Base-by-base conservation (phyloP, 352 stramenopile genomes). In the Pythium chondricola region DNA sequence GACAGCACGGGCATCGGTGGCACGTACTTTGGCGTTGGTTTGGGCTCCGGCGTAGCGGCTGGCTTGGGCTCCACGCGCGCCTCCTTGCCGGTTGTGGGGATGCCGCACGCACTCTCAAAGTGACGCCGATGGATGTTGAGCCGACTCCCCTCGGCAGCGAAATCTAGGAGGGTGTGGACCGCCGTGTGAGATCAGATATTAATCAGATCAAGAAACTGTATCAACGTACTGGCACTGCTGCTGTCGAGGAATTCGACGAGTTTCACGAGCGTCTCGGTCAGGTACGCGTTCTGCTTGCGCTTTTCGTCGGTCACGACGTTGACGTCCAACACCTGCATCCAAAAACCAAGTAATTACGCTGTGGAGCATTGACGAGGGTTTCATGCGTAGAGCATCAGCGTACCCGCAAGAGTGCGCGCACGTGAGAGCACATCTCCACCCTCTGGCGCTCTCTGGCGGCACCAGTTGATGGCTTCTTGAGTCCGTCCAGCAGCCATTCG, bases 41-140 rank as follows among this genome's bases (percentile, higher is more conserved):
- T 70, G 39, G 41, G 21, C 17, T 48, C 48, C 9, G 27, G 4
- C 11, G 14, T 31, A 10, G 31, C 22, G 18, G 35, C n/a, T 6
- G 46, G 48, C 35, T 42, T 55, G 38, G 33, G 36, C 42, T 51
- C 58, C 3, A 27, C 35, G 2, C 52, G 58, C 13, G 47, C 45
- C 8, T 85, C 63, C 18, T 73, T 77, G 14, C 69, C 63, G 4
- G 65, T 78, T 47, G 74, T 84, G 2, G 68, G 43, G 17, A 83
- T 47, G n/a, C 74, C 77, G 44, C 74, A 88, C 40, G 75, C 67
- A 57, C 71, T 84, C 63, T 91, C 80, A 52, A 91, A 88, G 46
- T 91, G 75, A 21, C 76, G 77, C 3, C 77, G 70, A 21, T 84
- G 84, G 52, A 88, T 74, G 46, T 91, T 91, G 26, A 91, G 43